Base-by-base conservation (phyloP, 2,329 filamentous ascomycete species). In the Neonectria neomacrospora region DNA sequence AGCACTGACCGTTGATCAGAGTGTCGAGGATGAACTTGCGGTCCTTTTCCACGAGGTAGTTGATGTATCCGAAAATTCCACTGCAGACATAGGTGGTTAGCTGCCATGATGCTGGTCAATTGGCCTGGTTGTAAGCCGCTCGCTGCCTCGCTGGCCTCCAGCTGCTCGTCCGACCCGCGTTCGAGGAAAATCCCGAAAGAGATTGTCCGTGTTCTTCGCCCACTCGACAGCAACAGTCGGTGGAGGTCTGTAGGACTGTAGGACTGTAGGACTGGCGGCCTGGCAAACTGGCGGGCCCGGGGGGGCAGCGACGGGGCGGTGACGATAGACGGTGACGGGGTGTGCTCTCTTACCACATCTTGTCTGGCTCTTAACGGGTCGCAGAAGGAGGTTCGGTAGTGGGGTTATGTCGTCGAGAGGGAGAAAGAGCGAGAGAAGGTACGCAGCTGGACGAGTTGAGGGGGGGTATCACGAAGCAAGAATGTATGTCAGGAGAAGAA, bases 1-100 rank as follows among this genome's bases (percentile, higher is more conserved):
- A 68, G 65, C 65, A 83, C 90, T 81, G 82, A 94, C 94, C 95
- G 85, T 98, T 97, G 80, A 97, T 91, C 73, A 99, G 87, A 67
- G 95, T 98, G 80, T 97, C 90, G 78, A 98, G 87, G 80, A 98
- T 97, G 84, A 91, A 96, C 83, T 93, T 94, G 80, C 96, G 90
- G 85, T 98, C 95, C 88, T 97, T 97, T 88, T 98, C 96, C 80
- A 98, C 94, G 80, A 98, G 86, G 84, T 98, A 98, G 86, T 98
- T 98, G 85, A 98, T 93, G 87, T 98, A 98, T 76, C 95, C 95
- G 85, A 98, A 96, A 82, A 96, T 96, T 81, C 93, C 93, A 90
- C 92, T 95, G 70, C 65, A 63, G 64, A 62, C 65, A 60, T 42
- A 48, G 65, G 66, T 48, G 52, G 67, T 79, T 69, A 78, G 76